phyloP scores from a whole-genome alignment of 1,284 basidiomycete genomes.

The Sutorius eximius region DNA sequence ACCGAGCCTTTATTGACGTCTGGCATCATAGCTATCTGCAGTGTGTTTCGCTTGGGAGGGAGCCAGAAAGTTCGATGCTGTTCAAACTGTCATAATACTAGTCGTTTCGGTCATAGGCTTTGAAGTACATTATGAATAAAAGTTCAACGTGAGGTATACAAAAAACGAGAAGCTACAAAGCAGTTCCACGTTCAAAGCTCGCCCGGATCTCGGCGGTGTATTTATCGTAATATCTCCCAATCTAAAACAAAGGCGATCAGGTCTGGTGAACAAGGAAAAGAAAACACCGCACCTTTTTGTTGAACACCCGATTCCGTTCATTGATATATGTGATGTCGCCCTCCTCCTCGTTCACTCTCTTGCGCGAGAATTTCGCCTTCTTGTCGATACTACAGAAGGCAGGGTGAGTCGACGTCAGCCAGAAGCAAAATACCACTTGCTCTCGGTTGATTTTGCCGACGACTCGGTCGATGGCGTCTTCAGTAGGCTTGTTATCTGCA shows the following conservation, averaged over 20 bases:
- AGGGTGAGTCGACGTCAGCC: constrained; percentile 3
- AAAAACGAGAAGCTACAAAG: constrained; percentile 49
- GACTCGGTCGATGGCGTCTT: constrained; percentile 93
- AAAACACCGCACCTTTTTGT: constrained; percentile 80
- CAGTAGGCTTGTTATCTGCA: constrained; percentile 90
- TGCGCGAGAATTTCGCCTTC: constrained; percentile 84
- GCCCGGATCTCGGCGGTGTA: constrained; percentile 94
- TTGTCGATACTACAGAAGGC: constrained; percentile 68
- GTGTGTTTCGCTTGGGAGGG: background rate
- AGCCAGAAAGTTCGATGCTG: too few species aligned
- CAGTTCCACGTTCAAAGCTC: constrained; percentile 94
- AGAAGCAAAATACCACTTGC: constrained; percentile 51
- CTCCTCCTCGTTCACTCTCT: constrained; percentile 86
- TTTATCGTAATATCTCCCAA: constrained; percentile 96
- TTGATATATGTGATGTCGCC: constrained; percentile 99
- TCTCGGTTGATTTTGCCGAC: constrained; percentile 91
- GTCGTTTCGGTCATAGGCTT: background rate
- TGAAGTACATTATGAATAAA: constrained; percentile 6
- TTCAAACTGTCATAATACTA: background rate
- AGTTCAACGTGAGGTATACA: constrained; percentile 7
- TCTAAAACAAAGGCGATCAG: constrained; percentile 39
- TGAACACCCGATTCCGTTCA: constrained; percentile 97
- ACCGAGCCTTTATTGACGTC: background rate
- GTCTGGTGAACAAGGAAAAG: background rate
- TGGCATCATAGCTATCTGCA: background rate